Percentiles rank a stretch among this genome's conserved stretches.
Evolutionary conservation across 2,329 filamentous ascomycete species (phyloP).

Genomic region (Fusarium sambucinum): DNA sequence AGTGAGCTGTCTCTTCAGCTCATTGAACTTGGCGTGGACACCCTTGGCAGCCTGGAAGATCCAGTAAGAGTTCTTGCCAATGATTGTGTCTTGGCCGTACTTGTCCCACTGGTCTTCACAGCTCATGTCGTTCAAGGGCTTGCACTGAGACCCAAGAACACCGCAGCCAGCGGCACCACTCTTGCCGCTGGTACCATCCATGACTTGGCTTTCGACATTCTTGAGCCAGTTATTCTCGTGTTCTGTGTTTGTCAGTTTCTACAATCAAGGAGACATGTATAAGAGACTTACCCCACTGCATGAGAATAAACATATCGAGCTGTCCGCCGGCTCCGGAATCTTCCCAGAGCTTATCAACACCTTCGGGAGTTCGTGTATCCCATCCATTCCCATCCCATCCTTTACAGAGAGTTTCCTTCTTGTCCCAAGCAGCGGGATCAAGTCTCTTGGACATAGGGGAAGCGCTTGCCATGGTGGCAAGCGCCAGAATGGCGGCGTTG

Average conservation of each 20-base stretch:
- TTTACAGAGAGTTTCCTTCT: slow-evolving; percentile 20
- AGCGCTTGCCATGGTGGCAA: neutral
- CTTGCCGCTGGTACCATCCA: slow-evolving; percentile 14
- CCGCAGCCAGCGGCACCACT: slow-evolving; percentile 7
- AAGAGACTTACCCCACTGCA: slow-evolving; percentile 10
- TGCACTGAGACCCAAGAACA: slow-evolving; percentile 2
- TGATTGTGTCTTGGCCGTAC: neutral
- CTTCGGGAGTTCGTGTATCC: slow-evolving; percentile 21
- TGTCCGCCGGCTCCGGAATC: slow-evolving; percentile 1
- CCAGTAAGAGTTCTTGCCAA: slow-evolving; percentile 27
- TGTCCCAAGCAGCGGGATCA: neutral
- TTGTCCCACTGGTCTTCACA: slow-evolving; percentile 20
- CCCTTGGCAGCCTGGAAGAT: slow-evolving; percentile 28
- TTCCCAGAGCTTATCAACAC: slow-evolving; percentile 17
- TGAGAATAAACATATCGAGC: slow-evolving; percentile 11
- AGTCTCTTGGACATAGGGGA: slow-evolving; percentile 4
- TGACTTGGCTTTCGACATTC: slow-evolving; percentile 18
- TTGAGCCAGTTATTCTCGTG: slow-evolving; percentile 28
- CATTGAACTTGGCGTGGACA: slow-evolving; percentile 7
- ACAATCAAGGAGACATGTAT: too few relatives aligned
- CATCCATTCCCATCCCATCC: slow-evolving; percentile 15
- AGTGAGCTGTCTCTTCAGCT: slow-evolving; percentile 17
- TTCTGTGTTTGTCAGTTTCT: slow-evolving; percentile 7
- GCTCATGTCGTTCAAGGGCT: slow-evolving; percentile 4
- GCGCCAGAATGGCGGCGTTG: neutral